Evolutionary conservation across 768 basidiomycete species (phyloP), one percentile per base, ranked within the genome.

Genomic region (Rickenella mellea): DNA sequence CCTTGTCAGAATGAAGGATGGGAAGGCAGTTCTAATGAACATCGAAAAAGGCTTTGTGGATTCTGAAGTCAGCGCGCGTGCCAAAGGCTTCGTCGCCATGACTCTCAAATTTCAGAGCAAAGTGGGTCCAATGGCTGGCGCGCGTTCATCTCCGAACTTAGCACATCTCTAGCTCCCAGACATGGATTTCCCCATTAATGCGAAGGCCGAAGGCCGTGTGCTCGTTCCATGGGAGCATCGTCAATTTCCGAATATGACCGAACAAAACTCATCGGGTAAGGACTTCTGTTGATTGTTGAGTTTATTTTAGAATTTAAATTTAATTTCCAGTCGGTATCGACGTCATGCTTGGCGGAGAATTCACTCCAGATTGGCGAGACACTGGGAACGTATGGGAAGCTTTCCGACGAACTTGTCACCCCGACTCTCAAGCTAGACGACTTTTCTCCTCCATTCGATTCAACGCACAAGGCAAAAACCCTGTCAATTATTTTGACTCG

Each of bases 181-280:
- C 65, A 81, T 99, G 81, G 85, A 96, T 52, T 80, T 99, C 49
- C 78, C 96, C 0, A 78, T 99, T 63, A 98, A 97, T 52, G 79
- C 86, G 19, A 86, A 83, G 63, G 85, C 92, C 1, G 96, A 98
- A 63, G 89, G 94, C 9, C 81, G 96, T 12, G 78, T 99, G 6
- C 69, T 99, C 11, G 82, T 94, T 4, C 86, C 91, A 30, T 96
- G 92, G 91, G 91, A 94, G 56, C 78, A 87, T 51, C 69, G 69
- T n/a, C 56, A 64, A 28, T 80, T 74, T 53, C 74, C 84, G 5
- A 93, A 92, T 55, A 59, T 80, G 36, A 86, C 90, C 0, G 31
- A 22, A 10, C 61, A 63, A 50, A 61, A 62, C 32, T 48, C 57
- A 4, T 56, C 59, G 27, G 58, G 66, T 65, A 44, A 33, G 57